Percentiles rank a stretch among this genome's conserved stretches.
These are phyloP conservation scores for Myochromella boudieri DNA, from an alignment of 768 basidiomycete species.

Conservation along the genomic window DNA sequence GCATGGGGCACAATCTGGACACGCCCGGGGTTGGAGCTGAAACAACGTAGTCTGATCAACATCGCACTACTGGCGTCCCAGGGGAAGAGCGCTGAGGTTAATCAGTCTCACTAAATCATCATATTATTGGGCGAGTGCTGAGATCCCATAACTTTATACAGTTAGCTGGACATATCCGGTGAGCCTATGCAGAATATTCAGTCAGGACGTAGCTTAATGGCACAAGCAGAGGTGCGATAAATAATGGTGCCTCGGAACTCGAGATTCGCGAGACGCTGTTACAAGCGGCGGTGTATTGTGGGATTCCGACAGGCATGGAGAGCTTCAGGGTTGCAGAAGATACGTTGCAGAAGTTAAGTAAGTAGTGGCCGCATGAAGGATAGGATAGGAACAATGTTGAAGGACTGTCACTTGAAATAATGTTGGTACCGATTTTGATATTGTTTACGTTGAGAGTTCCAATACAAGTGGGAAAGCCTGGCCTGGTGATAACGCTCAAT, in stretches of 20 bases:
- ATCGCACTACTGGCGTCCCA: constrained; percentile 43
- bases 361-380: constrained; percentile 27
- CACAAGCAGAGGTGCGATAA: constrained; percentile 36
- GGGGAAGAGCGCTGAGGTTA: constrained; percentile 42
- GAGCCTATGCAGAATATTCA: not conserved
- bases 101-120: constrained; percentile 5
- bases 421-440: not conserved
- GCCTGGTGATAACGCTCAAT: too few relatives aligned
- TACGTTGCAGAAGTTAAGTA: constrained; percentile 36
- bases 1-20: constrained; percentile 51
- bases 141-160: constrained; percentile 12
- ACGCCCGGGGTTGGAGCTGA: constrained; percentile 43
- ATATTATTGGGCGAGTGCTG: not conserved
- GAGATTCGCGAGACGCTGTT: constrained; percentile 45
- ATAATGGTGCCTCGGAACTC: constrained; percentile 41
- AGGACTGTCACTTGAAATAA: not conserved
- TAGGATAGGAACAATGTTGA: not conserved
- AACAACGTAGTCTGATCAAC: constrained; percentile 45
- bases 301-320: constrained; percentile 42
- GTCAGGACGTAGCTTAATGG: not conserved
- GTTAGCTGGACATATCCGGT: constrained; percentile 39
- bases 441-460: not conserved
- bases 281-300: constrained; percentile 42
- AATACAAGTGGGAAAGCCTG: not conserved
- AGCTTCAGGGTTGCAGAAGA: constrained; percentile 41